These are phyloP conservation scores for Leccinum sublutescens DNA, from an alignment of 768 basidiomycete species.

Conservation along the genomic window DNA sequence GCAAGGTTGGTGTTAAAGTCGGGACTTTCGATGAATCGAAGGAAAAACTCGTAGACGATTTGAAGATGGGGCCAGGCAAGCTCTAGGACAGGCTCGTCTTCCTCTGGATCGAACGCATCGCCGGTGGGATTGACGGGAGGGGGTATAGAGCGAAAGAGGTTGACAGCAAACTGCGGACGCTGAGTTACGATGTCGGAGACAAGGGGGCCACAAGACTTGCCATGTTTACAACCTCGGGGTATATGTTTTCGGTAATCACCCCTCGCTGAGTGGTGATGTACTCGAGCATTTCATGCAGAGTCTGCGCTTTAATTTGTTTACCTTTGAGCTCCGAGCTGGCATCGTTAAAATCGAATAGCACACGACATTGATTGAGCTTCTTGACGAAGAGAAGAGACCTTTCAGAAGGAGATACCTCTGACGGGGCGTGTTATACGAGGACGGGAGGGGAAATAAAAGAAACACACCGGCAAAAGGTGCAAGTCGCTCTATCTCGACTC, in stretches of 20 bases:
- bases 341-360: constrained; percentile 98
- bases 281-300: constrained; percentile 97
- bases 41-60: constrained; percentile 99
- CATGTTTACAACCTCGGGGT: constrained; percentile 99
- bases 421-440: background rate
- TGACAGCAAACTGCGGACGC: constrained; percentile 79
- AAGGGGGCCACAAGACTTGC: constrained; percentile 43
- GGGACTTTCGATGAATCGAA: constrained; percentile 94
- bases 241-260: constrained; percentile 95
- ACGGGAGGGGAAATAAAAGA: constrained; percentile 9
- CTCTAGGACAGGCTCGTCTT: constrained; percentile 98
- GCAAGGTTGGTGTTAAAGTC: constrained; percentile 99
- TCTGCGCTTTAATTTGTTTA: constrained; percentile 98
- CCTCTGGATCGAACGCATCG: constrained; percentile 98
- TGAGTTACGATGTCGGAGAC: constrained; percentile 6
- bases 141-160: constrained; percentile 99
- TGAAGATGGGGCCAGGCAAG: constrained; percentile 99
- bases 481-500: constrained; percentile 92
- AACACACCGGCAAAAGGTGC: constrained; percentile 79
- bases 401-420: constrained; percentile 87
- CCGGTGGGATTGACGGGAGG: constrained; percentile 98
- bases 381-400: constrained; percentile 88
- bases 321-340: constrained; percentile 93
- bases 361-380: constrained; percentile 94
- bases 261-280: constrained; percentile 96